Evolutionary conservation across 1,284 basidiomycete species (phyloP).

Genomic region (Ganoderma sp.): DNA sequence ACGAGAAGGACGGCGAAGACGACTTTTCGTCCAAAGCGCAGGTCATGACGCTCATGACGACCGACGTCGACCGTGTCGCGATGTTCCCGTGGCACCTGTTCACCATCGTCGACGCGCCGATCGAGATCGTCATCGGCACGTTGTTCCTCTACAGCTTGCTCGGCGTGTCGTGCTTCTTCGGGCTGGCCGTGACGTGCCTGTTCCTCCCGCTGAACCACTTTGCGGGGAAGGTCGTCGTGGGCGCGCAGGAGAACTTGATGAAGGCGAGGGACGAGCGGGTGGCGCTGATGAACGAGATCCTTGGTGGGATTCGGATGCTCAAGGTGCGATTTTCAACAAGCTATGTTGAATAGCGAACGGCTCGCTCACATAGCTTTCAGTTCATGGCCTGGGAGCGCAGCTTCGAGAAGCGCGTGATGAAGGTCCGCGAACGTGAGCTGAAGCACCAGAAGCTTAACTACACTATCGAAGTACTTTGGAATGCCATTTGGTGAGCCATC

Average conservation of each 20-base stretch:
- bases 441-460: conserved; percentile 87
- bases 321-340: conserved; percentile 42
- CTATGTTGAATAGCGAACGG: no score
- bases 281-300: conserved; percentile 90
- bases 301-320: conserved; percentile 8
- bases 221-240: conserved; percentile 84
- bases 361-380: conserved; percentile 40
- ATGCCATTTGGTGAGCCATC: conserved; percentile 70
- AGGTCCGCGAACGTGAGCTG: conserved; percentile 80
- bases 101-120: conserved; percentile 79
- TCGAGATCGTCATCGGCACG: conserved; percentile 84
- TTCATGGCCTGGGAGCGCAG: conserved; percentile 96
- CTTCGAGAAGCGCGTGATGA: conserved; percentile 80
- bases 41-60: conserved; percentile 88
- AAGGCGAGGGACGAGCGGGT: conserved; percentile 91
- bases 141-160: conserved; percentile 83
- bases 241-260: conserved; percentile 89
- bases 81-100: conserved; percentile 86
- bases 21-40: conserved; percentile 90
- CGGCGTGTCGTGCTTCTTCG: conserved; percentile 81
- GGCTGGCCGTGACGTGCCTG: conserved; percentile 81
- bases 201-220: conserved; percentile 90
- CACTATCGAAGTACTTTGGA: conserved; percentile 82
- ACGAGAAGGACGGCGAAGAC: conserved; percentile 64
- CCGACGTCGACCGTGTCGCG: conserved; percentile 88